Evolutionary conservation across 768 basidiomycete species (phyloP), one percentile per base, ranked within the genome.

Genomic region (Lactifluus subvellereus): DNA sequence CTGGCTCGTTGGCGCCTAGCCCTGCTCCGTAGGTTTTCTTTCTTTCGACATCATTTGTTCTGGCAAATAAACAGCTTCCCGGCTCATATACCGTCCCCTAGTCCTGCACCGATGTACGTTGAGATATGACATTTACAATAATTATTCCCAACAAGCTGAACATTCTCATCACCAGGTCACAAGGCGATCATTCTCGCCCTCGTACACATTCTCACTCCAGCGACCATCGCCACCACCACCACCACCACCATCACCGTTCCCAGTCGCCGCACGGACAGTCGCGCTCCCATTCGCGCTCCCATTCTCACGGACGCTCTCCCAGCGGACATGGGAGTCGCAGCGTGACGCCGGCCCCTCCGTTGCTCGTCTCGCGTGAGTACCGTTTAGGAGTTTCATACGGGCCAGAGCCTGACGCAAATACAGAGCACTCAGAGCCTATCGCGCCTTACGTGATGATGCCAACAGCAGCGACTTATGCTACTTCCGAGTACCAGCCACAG

Each of bases 131-230:
- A n/a, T 30, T 35, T n/a, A 43, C 22, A 4, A 43, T 22, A 38
- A 2, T 16, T 27, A 13, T 40, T 38, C 33, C 32, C 14, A 6
- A 37, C 10, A 43, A 33, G 27, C 27, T 54, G 40, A 50, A 50
- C 40, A 18, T 55, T 51, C 54, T 49, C 16, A 32, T 51, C n/a
- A 22, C 54, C 14, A 66, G 65, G 18, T 51, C 33, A 35, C 61
- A 66, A 52, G 51, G 32, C 11, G 52, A 66, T 49, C 56, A 63
- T 45, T 76, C 75, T 33, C 73, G 71, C 14, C 70, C 68, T 8
- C 64, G 37, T 37, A 33, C 20, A 20, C 49, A 54, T 54, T 62
- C 64, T n/a, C 64, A 62, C 33, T 62, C 64, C n/a, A 62, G 56
- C 30, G 27, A 27, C 27, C 27, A 27, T 27, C 27, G 22, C 22